Evolutionary conservation across 495 filamentous ascomycete species (phyloP), one percentile per base, ranked within the genome.

Genomic region (Immersiella caudata): DNA sequence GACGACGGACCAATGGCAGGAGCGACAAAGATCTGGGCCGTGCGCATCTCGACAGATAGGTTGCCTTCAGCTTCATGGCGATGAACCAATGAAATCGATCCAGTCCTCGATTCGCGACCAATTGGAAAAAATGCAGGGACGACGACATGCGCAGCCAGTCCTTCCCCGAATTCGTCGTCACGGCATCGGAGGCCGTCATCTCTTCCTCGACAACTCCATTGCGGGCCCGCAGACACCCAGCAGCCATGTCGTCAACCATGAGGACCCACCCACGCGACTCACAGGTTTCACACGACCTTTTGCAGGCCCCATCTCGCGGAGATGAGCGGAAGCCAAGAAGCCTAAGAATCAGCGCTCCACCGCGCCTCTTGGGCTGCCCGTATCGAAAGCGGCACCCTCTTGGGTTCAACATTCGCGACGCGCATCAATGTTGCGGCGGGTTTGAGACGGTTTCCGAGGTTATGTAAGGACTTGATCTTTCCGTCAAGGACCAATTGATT

Each of bases 361-460:
- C 52, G 14, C 52, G 52, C 2, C 20, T 24, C 2, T n/a, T 55
- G 20, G 52, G 52, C 21, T 55, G 52, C 22, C 52, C 52, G 9
- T 55, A 20, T 26, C 20, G 52, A 14, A 55, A 55, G 20, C 14
- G 52, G 3, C 9, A 55, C n/a, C 52, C 52, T 4, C 52, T 55
- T 55, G 52, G 52, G 1, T 55, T 55, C 52, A 55, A 55, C 52
- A 55, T 55, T 22, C 52, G 52, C 16, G 52, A 55, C n/a, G 52
- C 52, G n/a, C 20, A 26, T 26, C 52, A 55, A 55, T 55, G 52
- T 14, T 55, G 52, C 24, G 16, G n/a, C 7, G 52, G 52, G 2
- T 55, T 55, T 22, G 52, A 2, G 3, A 26, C 21, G 7, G 52
- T 55, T 55, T 22, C 52, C 20, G 52, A 55, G 9, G 52, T 55